Conservation (phyloP, 306 rosid species). For the Vigna reflexopilosa region DNA sequence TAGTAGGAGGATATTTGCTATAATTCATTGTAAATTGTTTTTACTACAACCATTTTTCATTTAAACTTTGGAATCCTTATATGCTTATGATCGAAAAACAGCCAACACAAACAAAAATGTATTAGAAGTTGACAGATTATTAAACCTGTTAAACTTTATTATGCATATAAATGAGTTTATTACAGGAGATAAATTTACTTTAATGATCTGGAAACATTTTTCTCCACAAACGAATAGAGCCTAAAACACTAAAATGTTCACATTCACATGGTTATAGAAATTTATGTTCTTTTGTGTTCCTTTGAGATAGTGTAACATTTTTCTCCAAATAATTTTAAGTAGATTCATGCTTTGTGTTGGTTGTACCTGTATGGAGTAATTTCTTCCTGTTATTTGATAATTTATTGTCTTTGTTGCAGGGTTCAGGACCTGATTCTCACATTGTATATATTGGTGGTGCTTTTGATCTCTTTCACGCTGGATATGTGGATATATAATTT, state of each 20-base stretch:
- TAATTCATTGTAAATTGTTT: neutral
- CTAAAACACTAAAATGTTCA: neutral
- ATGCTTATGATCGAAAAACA: too few species aligned
- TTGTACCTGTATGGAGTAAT: slow-evolving; percentile 1
- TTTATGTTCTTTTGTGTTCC: slow-evolving; percentile 22
- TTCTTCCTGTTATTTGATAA: slow-evolving; percentile 16
- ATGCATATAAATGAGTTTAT: neutral
- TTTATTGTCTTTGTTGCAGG: slow-evolving; percentile 55
- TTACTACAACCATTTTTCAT: neutral
- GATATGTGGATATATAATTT: slow-evolving; percentile 85
- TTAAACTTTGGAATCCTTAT: neutral
- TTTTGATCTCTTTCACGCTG: slow-evolving; percentile 98
- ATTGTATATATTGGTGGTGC: slow-evolving; percentile 98
- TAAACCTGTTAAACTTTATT: too few species aligned
- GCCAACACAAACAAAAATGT: too few species aligned
- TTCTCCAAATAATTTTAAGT: slow-evolving; percentile 4
- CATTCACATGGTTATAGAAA: neutral
- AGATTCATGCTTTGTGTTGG: slow-evolving; percentile 25
- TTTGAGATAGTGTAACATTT: neutral
- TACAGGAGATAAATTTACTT: too few species aligned
- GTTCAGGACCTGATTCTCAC: slow-evolving; percentile 95
- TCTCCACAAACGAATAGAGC: neutral
- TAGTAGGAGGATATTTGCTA: neutral
- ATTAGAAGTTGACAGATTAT: too few species aligned
- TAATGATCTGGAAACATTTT: neutral